These are phyloP conservation scores for Pugionium cornutum DNA, from an alignment of 345 rosid genomes.

Conservation along the genomic window DNA sequence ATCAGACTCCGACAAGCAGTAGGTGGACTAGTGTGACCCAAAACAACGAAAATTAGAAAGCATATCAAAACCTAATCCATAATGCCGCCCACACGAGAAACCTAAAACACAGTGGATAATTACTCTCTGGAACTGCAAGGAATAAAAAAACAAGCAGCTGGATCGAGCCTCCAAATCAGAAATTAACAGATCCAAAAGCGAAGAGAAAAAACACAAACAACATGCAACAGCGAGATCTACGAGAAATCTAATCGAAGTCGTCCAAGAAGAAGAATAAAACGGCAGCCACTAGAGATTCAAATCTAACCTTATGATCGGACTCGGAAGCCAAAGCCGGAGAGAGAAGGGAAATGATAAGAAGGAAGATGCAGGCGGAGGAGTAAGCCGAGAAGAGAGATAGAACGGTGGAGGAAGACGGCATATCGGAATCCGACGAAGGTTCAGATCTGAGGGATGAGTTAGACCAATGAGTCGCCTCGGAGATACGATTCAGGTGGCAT, in stretches of 20 bases:
- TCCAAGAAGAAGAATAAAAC: background rate
- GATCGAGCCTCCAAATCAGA: constrained; percentile 12
- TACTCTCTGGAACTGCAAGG: constrained; percentile 1
- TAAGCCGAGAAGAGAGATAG: constrained; percentile 41
- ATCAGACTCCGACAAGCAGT: constrained; percentile 5
- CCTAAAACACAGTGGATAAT: constrained; percentile 9
- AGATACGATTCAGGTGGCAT: constrained; percentile 23
- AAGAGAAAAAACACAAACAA: background rate
- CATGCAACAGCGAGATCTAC: no score
- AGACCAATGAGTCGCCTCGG: constrained; percentile 18
- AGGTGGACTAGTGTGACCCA: background rate
- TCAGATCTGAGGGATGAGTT: constrained; percentile 43
- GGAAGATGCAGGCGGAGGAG: constrained; percentile 22
- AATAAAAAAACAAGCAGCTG: background rate
- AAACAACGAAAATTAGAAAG: background rate
- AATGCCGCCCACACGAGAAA: background rate
- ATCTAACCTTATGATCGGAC: constrained; percentile 79
- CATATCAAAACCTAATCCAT: constrained; percentile 15
- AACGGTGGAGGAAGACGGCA: constrained; percentile 49
- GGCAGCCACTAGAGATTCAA: constrained; percentile 13
- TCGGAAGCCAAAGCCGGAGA: constrained; percentile 66
- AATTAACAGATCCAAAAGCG: constrained; percentile 39
- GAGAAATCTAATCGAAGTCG: constrained; percentile 21
- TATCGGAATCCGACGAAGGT: constrained; percentile 45
- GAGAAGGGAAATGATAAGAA: constrained; percentile 30